Percentiles rank a stretch among this genome's conserved stretches.
These are phyloP conservation scores for Aquilaria sinensis DNA, from an alignment of 345 rosid genomes.

Conservation along the genomic window DNA sequence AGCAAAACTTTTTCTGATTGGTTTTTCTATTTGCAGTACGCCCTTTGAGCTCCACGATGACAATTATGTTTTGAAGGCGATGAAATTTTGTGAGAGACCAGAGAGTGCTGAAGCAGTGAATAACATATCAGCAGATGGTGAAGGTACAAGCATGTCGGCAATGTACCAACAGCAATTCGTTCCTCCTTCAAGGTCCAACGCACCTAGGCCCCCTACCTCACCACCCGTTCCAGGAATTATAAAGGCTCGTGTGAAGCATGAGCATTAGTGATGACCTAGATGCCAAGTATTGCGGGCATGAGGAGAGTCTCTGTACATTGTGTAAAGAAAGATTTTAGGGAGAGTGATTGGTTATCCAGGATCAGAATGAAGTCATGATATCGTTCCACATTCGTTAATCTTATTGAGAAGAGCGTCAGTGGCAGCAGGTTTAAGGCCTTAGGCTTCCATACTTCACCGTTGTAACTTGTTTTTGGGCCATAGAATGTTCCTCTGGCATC, in stretches of 20 bases:
- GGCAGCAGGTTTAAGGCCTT: slow-evolving; percentile 19
- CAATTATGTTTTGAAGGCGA: slow-evolving; percentile 92
- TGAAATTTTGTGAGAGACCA: slow-evolving; percentile 73
- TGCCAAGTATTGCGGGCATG: slow-evolving; percentile 11
- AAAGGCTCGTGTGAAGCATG: slow-evolving; percentile 68
- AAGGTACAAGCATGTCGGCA: slow-evolving; percentile 40
- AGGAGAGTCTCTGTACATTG: slow-evolving; percentile 46
- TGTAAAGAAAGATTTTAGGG: slow-evolving; percentile 45
- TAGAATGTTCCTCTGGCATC: slow-evolving; percentile 3
- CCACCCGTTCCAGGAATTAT: slow-evolving; percentile 59
- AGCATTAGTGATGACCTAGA: slow-evolving; percentile 37
- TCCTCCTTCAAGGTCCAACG: slow-evolving; percentile 31
- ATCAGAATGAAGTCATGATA: slow-evolving; percentile 10
- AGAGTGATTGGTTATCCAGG: slow-evolving; percentile 9
- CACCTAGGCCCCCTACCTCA: slow-evolving; percentile 51
- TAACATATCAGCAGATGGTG: slow-evolving; percentile 30
- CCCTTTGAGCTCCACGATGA: slow-evolving; percentile 99
- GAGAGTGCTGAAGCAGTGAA: slow-evolving; percentile 31
- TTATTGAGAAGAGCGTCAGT: slow-evolving; percentile 6
- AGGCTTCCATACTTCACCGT: slow-evolving; percentile 13
- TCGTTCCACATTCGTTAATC: neutral
- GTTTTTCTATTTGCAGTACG: slow-evolving; percentile 49
- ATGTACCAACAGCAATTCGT: slow-evolving; percentile 37
- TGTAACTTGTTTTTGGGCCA: slow-evolving; percentile 23
- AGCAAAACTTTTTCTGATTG: neutral